phyloP scores from a whole-genome alignment of 2,329 filamentous ascomycete species.

The Diaporthe destruens region DNA sequence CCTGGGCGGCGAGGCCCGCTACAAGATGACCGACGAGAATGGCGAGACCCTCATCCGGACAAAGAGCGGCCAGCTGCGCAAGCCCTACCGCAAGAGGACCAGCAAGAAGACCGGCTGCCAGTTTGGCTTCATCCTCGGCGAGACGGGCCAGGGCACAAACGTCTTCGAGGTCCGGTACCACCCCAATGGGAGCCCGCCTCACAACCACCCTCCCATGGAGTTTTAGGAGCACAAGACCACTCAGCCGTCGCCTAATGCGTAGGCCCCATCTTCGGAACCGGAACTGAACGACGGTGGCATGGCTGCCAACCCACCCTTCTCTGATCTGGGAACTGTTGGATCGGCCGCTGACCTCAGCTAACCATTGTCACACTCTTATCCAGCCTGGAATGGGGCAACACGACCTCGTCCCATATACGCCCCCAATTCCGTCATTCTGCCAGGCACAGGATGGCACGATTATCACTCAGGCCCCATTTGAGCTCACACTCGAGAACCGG shows the following conservation, averaged over 20 bases:
- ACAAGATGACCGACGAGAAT: constrained; percentile 42
- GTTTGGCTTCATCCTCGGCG: constrained; percentile 42
- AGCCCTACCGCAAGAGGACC: constrained; percentile 43
- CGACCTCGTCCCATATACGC: no score
- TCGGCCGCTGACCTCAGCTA: no score
- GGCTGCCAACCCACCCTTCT: neutral
- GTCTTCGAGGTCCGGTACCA: constrained; percentile 43
- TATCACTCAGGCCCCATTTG: neutral
- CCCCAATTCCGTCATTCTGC: neutral
- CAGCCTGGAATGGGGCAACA: neutral
- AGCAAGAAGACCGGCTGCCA: constrained; percentile 43
- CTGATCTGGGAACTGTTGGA: neutral
- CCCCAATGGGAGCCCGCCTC: constrained; percentile 40
- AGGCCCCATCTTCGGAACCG: neutral
- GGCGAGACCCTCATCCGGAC: constrained; percentile 42
- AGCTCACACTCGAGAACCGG: no score
- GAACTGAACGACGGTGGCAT: neutral
- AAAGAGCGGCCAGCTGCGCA: constrained; percentile 42
- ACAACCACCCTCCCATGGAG: constrained; percentile 42
- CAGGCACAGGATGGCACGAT: neutral
- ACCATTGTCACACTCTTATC: no score
- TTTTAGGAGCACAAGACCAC: neutral
- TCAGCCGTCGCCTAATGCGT: no score
- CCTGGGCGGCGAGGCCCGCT: constrained; percentile 42
- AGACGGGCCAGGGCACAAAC: constrained; percentile 42